Conservation (phyloP, 1,284 basidiomycete genomes). For the Apiotrichum gracile region DNA sequence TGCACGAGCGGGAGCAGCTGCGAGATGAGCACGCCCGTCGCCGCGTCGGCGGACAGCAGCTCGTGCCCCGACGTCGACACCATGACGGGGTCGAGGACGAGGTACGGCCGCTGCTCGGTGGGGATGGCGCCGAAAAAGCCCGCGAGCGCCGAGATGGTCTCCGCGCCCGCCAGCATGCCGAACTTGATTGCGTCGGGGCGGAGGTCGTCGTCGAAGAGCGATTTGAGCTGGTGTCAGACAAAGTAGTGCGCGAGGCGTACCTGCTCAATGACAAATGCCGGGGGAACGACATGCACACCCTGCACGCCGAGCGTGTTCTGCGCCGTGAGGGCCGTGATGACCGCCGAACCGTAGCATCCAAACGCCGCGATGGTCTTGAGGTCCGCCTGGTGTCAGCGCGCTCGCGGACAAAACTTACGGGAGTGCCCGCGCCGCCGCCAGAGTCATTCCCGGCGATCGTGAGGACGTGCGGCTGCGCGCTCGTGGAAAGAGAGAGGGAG, state of each 20-base stretch:
- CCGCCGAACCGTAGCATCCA: constrained; percentile 77
- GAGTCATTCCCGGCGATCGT: constrained; percentile 55
- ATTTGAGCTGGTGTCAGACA: constrained; percentile 55
- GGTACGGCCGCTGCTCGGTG: constrained; percentile 45
- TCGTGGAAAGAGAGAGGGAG: neutral
- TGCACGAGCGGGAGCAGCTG: constrained; percentile 66
- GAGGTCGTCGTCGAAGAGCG: constrained; percentile 69
- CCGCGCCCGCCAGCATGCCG: constrained; percentile 66
- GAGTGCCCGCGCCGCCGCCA: constrained; percentile 84
- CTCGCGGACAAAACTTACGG: constrained; percentile 60
- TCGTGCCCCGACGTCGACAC: constrained; percentile 86
- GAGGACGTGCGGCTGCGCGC: constrained; percentile 30
- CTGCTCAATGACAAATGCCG: constrained; percentile 65
- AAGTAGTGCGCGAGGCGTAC: constrained; percentile 44
- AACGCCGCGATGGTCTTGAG: constrained; percentile 77
- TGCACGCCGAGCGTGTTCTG: constrained; percentile 87
- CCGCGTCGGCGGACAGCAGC: constrained; percentile 63
- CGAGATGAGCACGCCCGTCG: constrained; percentile 45
- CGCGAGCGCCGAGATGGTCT: constrained; percentile 47
- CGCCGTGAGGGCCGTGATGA: constrained; percentile 80
- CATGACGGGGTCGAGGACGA: constrained; percentile 85
- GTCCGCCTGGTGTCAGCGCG: constrained; percentile 52
- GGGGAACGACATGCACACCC: constrained; percentile 59
- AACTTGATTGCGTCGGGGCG: constrained; percentile 75
- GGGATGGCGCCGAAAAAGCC: constrained; percentile 23